Evolutionary conservation across 2,329 filamentous ascomycete genomes (phyloP).

Genomic region (Hymenoscyphus occultus): DNA sequence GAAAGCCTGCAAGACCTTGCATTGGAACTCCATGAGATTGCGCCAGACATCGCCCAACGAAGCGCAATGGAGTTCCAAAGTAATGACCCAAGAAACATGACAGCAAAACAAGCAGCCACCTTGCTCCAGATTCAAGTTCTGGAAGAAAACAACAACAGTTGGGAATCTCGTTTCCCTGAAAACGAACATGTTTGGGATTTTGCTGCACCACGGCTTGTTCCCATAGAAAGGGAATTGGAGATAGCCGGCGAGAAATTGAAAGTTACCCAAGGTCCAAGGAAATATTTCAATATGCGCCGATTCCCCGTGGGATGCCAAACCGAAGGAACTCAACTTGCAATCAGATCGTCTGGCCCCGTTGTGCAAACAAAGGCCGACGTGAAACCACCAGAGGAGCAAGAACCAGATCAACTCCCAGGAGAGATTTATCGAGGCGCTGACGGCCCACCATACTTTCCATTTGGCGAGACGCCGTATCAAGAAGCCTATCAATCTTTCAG

Average conservation of each 20-base stretch:
- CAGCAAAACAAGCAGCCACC: constrained; percentile 17
- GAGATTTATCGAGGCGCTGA: constrained; percentile 19
- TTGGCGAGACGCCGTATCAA: constrained; percentile 34
- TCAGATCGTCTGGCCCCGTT: constrained; percentile 20
- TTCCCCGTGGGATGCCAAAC: constrained; percentile 27
- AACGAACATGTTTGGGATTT: constrained; percentile 33
- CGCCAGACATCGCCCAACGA: constrained; percentile 26
- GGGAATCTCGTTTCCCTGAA: constrained; percentile 30
- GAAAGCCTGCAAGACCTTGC: constrained; percentile 18
- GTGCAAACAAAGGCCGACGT: constrained; percentile 15
- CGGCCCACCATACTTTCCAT: constrained; percentile 26
- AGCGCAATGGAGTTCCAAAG: constrained; percentile 7
- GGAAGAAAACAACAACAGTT: constrained; percentile 32
- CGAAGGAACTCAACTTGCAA: constrained; percentile 14
- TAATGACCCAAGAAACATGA: constrained; percentile 6
- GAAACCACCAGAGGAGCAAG: neutral
- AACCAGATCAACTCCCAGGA: constrained; percentile 3
- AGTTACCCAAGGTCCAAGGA: constrained; percentile 10
- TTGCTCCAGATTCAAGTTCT: constrained; percentile 31
- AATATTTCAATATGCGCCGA: constrained; percentile 28
- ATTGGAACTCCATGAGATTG: constrained; percentile 21
- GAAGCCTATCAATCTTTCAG: constrained; percentile 24
- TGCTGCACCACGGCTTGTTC: constrained; percentile 16
- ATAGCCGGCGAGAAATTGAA: neutral
- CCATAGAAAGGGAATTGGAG: neutral